Percentiles rank a stretch among this genome's conserved stretches.
Evolutionary conservation across 2,329 filamentous ascomycete genomes (phyloP).

Genomic region (Didymella keratinophila): DNA sequence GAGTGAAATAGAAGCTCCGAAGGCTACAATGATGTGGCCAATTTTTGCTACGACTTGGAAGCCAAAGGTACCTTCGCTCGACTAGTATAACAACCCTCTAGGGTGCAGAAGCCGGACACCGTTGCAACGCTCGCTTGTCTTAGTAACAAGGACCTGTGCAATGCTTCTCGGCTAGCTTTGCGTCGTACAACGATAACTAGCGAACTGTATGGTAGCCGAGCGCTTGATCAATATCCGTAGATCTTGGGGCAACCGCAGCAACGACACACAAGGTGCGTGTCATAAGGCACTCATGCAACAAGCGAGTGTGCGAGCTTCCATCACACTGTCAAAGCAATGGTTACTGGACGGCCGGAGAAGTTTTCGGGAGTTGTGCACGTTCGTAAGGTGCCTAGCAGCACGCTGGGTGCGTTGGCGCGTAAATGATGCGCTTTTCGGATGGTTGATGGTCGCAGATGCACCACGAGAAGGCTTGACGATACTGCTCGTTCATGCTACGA

Average conservation of each 20-base stretch:
- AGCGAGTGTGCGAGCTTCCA: conserved; percentile 20
- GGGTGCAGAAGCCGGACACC: background rate
- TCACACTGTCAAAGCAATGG: conserved; percentile 15
- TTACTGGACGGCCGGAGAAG: background rate
- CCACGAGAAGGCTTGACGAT: conserved; percentile 9
- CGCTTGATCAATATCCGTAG: background rate
- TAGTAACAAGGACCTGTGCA: background rate
- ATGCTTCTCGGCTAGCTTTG: background rate
- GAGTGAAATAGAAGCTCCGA: no score
- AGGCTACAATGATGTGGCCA: background rate
- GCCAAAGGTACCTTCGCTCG: background rate
- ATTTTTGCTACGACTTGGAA: background rate
- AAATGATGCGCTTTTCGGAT: background rate
- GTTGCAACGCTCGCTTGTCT: background rate
- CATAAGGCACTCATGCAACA: conserved; percentile 22
- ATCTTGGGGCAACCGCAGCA: conserved; percentile 1
- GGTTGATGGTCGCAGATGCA: conserved; percentile 1
- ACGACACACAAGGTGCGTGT: conserved; percentile 23
- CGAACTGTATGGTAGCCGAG: background rate
- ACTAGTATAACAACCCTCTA: background rate
- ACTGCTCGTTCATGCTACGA: conserved; percentile 10
- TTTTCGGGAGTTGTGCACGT: background rate
- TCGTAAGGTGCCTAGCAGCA: background rate
- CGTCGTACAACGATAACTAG: conserved; percentile 26
- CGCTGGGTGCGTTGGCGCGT: background rate